phyloP scores from a whole-genome alignment of 2,329 filamentous ascomycete species.

The Botrytis galanthina region DNA sequence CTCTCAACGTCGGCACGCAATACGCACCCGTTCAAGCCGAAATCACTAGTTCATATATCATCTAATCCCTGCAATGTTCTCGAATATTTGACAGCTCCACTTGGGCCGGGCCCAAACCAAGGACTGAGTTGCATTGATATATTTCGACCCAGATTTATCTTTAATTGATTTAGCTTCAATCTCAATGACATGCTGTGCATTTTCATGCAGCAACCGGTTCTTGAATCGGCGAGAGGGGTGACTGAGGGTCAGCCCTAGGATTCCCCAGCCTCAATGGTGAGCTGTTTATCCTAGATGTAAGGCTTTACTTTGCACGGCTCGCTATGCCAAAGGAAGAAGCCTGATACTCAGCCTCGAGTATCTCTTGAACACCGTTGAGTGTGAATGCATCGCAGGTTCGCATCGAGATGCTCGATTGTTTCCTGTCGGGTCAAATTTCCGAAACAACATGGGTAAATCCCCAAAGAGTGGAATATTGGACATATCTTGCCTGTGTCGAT shows the following conservation, averaged over 20 bases:
- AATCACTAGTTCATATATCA: conserved; percentile 9
- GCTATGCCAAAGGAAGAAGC: not conserved
- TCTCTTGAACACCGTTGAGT: not conserved
- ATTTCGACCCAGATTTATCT: not conserved
- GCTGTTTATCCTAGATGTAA: not conserved
- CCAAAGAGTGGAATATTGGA: not conserved
- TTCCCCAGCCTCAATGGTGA: not conserved
- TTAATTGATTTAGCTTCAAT: not conserved
- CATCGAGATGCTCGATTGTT: not conserved
- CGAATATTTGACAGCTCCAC: conserved; percentile 10
- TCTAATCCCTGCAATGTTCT: not conserved
- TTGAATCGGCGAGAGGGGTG: not conserved
- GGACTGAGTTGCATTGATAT: not conserved
- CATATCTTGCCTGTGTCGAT: conserved; percentile 16
- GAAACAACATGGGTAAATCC: not conserved
- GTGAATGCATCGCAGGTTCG: not conserved
- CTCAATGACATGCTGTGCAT: not conserved
- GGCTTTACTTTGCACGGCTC: not conserved
- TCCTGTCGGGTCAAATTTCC: conserved; percentile 6
- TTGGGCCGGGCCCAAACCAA: not conserved
- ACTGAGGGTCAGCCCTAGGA: not conserved
- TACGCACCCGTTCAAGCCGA: not conserved
- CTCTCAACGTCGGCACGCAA: not conserved
- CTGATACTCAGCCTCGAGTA: not conserved
- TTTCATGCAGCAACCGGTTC: not conserved